Conservation (phyloP, 129 eudicot genomes). For the Tanacetum coccineum region DNA sequence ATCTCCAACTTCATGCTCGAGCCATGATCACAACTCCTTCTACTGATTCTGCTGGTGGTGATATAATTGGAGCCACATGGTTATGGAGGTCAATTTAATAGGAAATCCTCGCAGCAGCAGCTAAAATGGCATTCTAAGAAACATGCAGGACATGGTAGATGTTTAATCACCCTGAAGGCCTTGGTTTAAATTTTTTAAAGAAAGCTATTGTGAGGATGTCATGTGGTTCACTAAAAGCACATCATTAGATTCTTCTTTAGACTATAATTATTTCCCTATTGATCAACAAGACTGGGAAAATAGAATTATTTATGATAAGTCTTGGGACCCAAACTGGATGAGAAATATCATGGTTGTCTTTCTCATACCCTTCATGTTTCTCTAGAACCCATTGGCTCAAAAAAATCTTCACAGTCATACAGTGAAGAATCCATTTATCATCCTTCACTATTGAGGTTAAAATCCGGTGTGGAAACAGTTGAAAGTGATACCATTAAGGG, state of each 20-base stretch:
- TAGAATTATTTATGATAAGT: constrained; percentile 66
- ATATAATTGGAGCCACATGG: constrained; percentile 54
- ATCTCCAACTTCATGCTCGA: constrained; percentile 86
- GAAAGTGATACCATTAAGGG: constrained; percentile 51
- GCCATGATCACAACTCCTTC: constrained; percentile 74
- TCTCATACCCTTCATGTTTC: constrained; percentile 30
- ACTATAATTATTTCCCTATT: constrained; percentile 49
- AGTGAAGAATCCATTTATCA: constrained; percentile 45
- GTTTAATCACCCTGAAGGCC: no score
- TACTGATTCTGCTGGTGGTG: constrained; percentile 43
- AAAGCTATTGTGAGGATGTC: constrained; percentile 45
- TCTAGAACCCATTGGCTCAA: constrained; percentile 65
- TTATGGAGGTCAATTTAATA: constrained; percentile 52
- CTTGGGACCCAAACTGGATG: constrained; percentile 64
- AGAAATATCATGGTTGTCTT: constrained; percentile 37
- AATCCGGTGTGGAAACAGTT: constrained; percentile 30
- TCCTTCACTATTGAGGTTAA: constrained; percentile 83
- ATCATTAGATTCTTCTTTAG: no score
- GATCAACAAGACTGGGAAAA: constrained; percentile 98
- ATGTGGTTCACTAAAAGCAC: constrained; percentile 10
- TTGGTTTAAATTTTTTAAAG: no score
- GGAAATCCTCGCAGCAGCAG: constrained; percentile 92
- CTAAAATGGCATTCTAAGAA: constrained; percentile 81
- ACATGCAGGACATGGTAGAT: constrained; percentile 75
- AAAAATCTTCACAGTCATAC: constrained; percentile 29